phyloP scores from a whole-genome alignment of 345 rosid genomes.

The Aethionema arabicum region DNA sequence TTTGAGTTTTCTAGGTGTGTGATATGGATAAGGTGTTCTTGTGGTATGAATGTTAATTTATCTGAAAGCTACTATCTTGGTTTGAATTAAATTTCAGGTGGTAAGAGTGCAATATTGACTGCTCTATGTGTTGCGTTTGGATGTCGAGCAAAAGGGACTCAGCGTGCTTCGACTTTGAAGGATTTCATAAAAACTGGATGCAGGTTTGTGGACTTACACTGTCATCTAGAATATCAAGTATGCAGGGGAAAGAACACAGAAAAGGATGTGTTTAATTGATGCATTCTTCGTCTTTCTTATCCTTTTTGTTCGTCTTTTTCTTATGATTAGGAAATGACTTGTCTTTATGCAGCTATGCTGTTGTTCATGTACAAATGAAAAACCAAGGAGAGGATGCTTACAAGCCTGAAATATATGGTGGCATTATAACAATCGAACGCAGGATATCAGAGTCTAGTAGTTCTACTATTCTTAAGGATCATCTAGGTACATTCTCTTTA shows the following conservation, averaged over 20 bases:
- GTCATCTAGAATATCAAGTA: not conserved
- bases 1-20: not conserved
- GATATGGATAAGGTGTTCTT: not conserved
- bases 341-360: conserved; percentile 56
- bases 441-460: conserved; percentile 64
- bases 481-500: conserved; percentile 48
- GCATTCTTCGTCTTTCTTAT: not conserved
- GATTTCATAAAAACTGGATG: conserved; percentile 88
- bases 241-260: conserved; percentile 3
- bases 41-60: not conserved
- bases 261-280: not conserved
- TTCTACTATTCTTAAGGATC: conserved; percentile 63
- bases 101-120: conserved; percentile 89
- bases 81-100: conserved; percentile 49
- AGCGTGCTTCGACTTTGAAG: conserved; percentile 73
- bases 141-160: conserved; percentile 86
- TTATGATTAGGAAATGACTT: conserved; percentile 7
- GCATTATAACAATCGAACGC: conserved; percentile 68
- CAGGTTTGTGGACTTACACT: conserved; percentile 49
- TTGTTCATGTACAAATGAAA: conserved; percentile 71
- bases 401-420: conserved; percentile 68
- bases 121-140: conserved; percentile 93
- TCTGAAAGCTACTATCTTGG: conserved; percentile 7
- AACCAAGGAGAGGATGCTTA: conserved; percentile 82
- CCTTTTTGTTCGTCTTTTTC: not conserved